Conservation (phyloP, 2,329 filamentous ascomycete species). For the Fusarium aywerte region DNA sequence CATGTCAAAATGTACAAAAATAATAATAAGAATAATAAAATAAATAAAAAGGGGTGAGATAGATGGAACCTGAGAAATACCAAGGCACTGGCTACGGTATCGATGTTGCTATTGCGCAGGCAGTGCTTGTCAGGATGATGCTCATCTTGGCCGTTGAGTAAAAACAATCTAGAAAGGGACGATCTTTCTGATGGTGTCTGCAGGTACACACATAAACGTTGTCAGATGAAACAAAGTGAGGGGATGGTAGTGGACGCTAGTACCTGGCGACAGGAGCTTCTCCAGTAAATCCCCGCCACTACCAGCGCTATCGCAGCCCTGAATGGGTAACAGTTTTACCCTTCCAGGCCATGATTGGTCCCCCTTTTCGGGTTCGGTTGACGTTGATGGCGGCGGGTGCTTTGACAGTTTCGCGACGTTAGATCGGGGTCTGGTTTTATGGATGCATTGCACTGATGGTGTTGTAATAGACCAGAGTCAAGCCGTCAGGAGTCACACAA, state of each 20-base stretch:
- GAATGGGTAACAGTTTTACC: conserved; percentile 21
- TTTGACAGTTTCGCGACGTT: conserved; percentile 33
- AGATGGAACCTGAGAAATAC: background rate
- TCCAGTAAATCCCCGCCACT: conserved; percentile 26
- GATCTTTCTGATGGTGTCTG: conserved; percentile 5
- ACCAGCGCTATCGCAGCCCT: conserved; percentile 23
- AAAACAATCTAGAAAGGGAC: conserved; percentile 19
- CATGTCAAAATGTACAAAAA: background rate
- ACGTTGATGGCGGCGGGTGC: conserved; percentile 23
- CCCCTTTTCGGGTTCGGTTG: conserved; percentile 27
- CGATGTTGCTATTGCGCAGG: too few relatives aligned
- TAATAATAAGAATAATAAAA: too few relatives aligned
- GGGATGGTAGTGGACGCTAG: conserved; percentile 17
- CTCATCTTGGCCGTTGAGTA: background rate
- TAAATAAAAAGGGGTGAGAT: conserved; percentile 9
- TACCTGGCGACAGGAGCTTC: conserved; percentile 27
- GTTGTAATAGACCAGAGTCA: conserved; percentile 11
- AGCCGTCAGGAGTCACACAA: conserved; percentile 15
- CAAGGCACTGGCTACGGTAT: background rate
- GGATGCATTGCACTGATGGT: background rate
- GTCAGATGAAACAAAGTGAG: conserved; percentile 37
- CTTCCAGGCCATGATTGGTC: conserved; percentile 29
- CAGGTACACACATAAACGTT: conserved; percentile 15
- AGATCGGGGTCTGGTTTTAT: background rate
- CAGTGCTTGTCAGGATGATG: background rate